phyloP scores from a whole-genome alignment of 2,329 filamentous ascomycete genomes.

The Ophiocordyceps camponoti-leonardi region DNA sequence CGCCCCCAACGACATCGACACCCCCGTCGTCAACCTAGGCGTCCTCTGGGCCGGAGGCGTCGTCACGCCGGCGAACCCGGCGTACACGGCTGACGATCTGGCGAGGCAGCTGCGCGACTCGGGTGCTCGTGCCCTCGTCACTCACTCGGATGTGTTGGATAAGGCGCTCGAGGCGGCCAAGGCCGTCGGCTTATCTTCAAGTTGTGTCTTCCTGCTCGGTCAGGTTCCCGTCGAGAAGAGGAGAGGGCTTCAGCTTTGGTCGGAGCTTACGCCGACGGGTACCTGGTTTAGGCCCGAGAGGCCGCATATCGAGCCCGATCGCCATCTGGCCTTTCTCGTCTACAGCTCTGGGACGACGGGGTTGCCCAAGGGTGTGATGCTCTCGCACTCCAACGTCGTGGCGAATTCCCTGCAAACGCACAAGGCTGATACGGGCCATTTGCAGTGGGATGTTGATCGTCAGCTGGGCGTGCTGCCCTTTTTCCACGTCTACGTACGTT shows the following conservation, averaged over 20 bases:
- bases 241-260: conserved; percentile 49
- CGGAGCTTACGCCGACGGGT: conserved; percentile 45
- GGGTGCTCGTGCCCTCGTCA: conserved; percentile 56
- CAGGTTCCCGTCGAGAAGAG: conserved; percentile 46
- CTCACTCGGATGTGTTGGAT: conserved; percentile 49
- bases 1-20: conserved; percentile 76
- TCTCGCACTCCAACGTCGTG: conserved; percentile 70
- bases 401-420: conserved; percentile 48
- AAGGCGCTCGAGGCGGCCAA: conserved; percentile 50
- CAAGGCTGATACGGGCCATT: conserved; percentile 33
- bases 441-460: conserved; percentile 48
- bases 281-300: conserved; percentile 34
- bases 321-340: conserved; percentile 68
- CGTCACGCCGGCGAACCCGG: conserved; percentile 73
- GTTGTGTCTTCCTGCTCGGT: conserved; percentile 62
- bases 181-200: conserved; percentile 50
- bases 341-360: conserved; percentile 87
- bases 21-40: conserved; percentile 59
- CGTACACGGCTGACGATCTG: conserved; percentile 70
- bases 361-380: conserved; percentile 77
- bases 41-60: conserved; percentile 70
- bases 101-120: conserved; percentile 71
- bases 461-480: conserved; percentile 71
- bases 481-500: conserved; percentile 71
- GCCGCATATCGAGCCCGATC: conserved; percentile 45